A percentile compares a stretch with the other conserved stretches of the same genome.
Evolutionary conservation across 2,329 filamentous ascomycete species (phyloP).

Genomic region (Arthrinium phaeospermum): DNA sequence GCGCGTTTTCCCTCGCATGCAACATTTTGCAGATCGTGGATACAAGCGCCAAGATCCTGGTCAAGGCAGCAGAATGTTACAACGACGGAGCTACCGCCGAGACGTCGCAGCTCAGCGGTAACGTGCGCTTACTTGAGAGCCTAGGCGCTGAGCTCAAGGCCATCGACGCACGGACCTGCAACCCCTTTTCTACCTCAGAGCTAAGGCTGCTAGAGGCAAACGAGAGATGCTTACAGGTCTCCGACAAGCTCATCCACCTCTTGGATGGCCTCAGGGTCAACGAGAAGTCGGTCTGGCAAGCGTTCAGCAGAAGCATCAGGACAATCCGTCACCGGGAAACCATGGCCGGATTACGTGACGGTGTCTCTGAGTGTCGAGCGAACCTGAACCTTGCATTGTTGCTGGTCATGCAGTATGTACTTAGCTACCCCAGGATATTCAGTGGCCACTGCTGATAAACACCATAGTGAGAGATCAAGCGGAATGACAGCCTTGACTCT

Average conservation of each 20-base stretch:
- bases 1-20: conserved; percentile 19
- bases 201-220: neutral
- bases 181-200: neutral
- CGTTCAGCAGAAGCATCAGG: neutral
- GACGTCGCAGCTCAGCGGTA: neutral
- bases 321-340: neutral
- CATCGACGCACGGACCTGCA: neutral
- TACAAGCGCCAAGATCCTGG: neutral
- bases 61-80: conserved; percentile 3
- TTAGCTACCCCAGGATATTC: neutral
- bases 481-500: neutral
- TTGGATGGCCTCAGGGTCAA: neutral
- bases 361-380: neutral
- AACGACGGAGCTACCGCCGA: neutral
- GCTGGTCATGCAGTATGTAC: neutral
- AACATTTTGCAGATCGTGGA: conserved; percentile 19
- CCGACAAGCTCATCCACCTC: neutral
- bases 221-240: neutral
- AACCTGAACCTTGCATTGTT: neutral
- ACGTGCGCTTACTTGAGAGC: neutral
- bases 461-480: neutral
- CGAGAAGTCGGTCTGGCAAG: neutral
- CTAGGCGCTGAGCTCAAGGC: neutral
- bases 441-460: neutral
- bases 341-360: neutral